Conservation (phyloP, 129 eudicot species). For the Helichrysum umbraculigerum region DNA sequence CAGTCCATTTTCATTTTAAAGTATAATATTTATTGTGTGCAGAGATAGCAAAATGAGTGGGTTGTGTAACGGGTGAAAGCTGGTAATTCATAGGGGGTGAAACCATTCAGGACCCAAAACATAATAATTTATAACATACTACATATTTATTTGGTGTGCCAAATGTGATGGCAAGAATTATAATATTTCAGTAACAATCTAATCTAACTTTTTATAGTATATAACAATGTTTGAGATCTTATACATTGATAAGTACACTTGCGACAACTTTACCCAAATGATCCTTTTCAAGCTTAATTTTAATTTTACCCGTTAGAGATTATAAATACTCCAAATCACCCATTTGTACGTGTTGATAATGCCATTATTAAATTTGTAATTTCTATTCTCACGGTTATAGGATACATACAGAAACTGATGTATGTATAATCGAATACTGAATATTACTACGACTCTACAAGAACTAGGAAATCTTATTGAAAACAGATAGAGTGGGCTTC, state of each 20-base stretch:
- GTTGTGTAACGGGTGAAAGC: not conserved
- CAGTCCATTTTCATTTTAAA: conserved; percentile 9
- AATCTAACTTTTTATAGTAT: not conserved
- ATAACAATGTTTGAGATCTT: not conserved
- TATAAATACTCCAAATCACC: not conserved
- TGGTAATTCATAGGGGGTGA: not conserved
- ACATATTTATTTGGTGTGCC: not conserved
- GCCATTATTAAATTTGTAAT: not conserved
- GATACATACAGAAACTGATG: not conserved
- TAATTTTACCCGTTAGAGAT: not conserved
- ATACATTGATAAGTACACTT: not conserved
- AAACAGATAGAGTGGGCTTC: not conserved
- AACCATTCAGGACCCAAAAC: not conserved
- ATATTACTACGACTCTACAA: not conserved
- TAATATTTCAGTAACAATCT: not conserved
- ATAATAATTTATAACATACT: too few relatives aligned
- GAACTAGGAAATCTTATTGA: conserved; percentile 9
- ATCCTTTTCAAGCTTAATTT: not conserved
- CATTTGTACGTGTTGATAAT: not conserved
- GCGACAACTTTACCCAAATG: not conserved
- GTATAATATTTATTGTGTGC: not conserved
- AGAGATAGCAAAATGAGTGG: conserved; percentile 4
- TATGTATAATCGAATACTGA: not conserved
- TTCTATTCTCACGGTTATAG: not conserved
- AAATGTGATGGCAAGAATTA: not conserved